Evolutionary conservation across 352 stramenopile species (phyloP), one percentile per base, ranked within the genome.

Genomic region (Phytopythium mirpurense): DNA sequence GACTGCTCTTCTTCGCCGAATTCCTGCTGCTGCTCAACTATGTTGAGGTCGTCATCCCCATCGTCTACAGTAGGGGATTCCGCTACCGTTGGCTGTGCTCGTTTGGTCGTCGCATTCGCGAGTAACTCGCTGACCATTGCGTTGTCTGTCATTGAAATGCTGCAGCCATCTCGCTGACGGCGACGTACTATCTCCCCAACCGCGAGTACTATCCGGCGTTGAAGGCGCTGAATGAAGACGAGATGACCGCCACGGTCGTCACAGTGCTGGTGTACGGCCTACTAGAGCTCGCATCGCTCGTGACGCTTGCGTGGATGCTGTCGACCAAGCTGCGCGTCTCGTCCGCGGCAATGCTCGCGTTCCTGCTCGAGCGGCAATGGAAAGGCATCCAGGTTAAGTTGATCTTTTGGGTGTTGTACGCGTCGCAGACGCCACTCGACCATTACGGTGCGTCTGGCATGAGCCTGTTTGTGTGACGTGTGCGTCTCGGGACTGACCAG

Each of bases 11-110:
- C 36, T 54, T 78, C 44, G 65, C 72, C 7, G 69, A 79, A 56
- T 83, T 75, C 15, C 29, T 79, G 18, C 23, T 78, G 21, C 52
- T 78, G 45, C 57, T 72, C 37, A 72, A 82, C 47, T 77, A 67
- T 24, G 59, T 72, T 1, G 68, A 78, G 40, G 67, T 75, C 2
- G 56, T 71, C 27, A 60, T 82, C 24, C 67, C 72, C 4, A 16
- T 72, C 5, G 63, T 78, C 21, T 77, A 77, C 50, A 60, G 68
- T 78, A 55, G 47, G 59, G 62, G 3, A 2, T 26, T 36, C 24
- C 16, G n/a, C n/a, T n/a, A n/a, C n/a, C n/a, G n/a, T n/a, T n/a
- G n/a, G n/a, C n/a, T n/a, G n/a, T n/a, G n/a, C n/a, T n/a, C n/a
- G n/a, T n/a, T n/a, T n/a, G n/a, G n/a, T n/a, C n/a, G n/a, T n/a